Evolutionary conservation across 2,329 filamentous ascomycete species (phyloP).

Genomic region (Cladorrhinum sp.): DNA sequence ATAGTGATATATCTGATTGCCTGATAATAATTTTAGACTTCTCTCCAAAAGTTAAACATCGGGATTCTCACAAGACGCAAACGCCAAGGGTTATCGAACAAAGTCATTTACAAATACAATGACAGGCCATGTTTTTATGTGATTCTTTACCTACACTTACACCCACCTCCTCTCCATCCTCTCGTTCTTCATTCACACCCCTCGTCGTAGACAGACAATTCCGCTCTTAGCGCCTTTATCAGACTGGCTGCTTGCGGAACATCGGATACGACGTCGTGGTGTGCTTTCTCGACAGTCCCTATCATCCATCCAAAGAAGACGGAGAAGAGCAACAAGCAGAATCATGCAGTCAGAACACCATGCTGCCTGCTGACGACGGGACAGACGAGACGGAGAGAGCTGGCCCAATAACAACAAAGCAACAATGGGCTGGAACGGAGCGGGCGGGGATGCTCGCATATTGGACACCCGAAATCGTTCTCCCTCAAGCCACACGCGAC

Average conservation of each 20-base stretch:
- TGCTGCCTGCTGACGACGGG: neutral
- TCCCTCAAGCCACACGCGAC: neutral
- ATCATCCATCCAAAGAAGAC: neutral
- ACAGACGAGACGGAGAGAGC: neutral
- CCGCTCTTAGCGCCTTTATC: neutral
- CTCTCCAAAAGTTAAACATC: too few relatives aligned
- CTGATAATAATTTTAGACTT: too few relatives aligned
- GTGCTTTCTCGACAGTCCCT: neutral
- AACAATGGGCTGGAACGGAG: neutral
- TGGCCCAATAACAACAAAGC: neutral
- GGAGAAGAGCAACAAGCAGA: too few relatives aligned
- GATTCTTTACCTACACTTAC: neutral
- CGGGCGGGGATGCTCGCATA: neutral
- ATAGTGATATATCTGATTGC: too few relatives aligned
- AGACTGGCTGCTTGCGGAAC: neutral
- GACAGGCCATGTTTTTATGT: too few relatives aligned
- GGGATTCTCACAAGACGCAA: too few relatives aligned
- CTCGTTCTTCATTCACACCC: neutral
- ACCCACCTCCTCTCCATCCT: neutral
- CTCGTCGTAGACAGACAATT: neutral
- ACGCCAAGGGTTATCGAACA: too few relatives aligned
- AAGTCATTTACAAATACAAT: too few relatives aligned
- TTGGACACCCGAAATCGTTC: neutral
- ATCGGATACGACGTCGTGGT: neutral
- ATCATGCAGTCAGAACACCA: neutral